Evolutionary conservation across 2,329 filamentous ascomycete genomes (phyloP).

Genomic region (Diaporthe citrichinensis): DNA sequence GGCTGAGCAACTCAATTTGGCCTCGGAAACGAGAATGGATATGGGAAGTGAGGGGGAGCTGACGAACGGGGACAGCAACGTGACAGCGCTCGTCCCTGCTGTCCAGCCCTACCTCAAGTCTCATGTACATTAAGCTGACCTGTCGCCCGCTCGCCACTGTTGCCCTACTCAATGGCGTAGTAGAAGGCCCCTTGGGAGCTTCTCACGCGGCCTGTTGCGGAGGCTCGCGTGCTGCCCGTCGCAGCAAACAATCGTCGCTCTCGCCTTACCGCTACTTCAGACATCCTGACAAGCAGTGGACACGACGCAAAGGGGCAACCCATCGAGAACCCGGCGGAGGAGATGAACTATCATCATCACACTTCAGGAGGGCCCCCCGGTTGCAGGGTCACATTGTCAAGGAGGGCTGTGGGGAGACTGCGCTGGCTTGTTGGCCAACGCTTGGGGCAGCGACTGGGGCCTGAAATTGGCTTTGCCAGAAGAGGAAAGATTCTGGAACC

Average conservation of each 20-base stretch:
- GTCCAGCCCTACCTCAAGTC: conserved; percentile 28
- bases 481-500: conserved; percentile 41
- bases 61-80: conserved; percentile 7
- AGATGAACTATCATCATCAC: conserved; percentile 37
- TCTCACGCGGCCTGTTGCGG: conserved; percentile 5
- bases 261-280: conserved; percentile 35
- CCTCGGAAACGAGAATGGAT: conserved; percentile 25
- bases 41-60: conserved; percentile 20
- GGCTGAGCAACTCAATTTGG: conserved; percentile 18
- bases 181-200: not conserved
- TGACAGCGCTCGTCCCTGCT: conserved; percentile 30
- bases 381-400: conserved; percentile 38
- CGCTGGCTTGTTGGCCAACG: conserved; percentile 38
- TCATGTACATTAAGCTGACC: conserved; percentile 20
- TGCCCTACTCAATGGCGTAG: conserved; percentile 4
- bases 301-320: conserved; percentile 36
- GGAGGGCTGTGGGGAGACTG: conserved; percentile 37
- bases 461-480: conserved; percentile 35
- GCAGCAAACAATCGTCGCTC: conserved; percentile 3
- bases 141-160: conserved; percentile 6
- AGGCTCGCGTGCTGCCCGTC: conserved; percentile 13
- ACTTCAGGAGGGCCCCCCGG: conserved; percentile 27
- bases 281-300: conserved; percentile 36
- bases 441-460: conserved; percentile 34
- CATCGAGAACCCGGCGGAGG: conserved; percentile 30